These are phyloP conservation scores for Kurtzmaniella quercitrusa DNA, from an alignment of 1,139 yeast species.

Conservation along the genomic window DNA sequence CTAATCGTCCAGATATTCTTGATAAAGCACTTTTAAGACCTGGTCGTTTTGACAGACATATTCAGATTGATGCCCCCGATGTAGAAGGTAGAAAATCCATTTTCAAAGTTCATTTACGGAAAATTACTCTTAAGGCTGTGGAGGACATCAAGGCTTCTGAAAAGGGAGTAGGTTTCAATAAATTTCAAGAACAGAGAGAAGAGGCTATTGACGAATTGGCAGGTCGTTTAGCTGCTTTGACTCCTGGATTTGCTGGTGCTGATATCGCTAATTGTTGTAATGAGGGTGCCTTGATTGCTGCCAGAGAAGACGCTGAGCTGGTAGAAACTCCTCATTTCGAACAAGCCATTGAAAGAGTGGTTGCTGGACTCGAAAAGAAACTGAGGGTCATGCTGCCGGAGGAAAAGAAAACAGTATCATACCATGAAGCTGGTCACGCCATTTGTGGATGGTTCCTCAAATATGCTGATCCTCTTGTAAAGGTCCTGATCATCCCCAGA, in stretches of 20 bases:
- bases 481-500: slow-evolving; percentile 78
- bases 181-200: slow-evolving; percentile 44
- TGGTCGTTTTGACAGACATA: slow-evolving; percentile 79
- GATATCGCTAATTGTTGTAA: slow-evolving; percentile 82
- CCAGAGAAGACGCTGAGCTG: slow-evolving; percentile 54
- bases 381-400: slow-evolving; percentile 63
- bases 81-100: slow-evolving; percentile 75
- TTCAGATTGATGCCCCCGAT: slow-evolving; percentile 70
- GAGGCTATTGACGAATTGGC: slow-evolving; percentile 56
- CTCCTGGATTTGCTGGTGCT: slow-evolving; percentile 86
- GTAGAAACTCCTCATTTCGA: slow-evolving; percentile 67
- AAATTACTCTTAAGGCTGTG: slow-evolving; percentile 41
- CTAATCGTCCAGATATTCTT: slow-evolving; percentile 74
- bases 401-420: slow-evolving; percentile 73
- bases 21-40: slow-evolving; percentile 79
- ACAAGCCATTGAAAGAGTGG: slow-evolving; percentile 76
- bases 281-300: slow-evolving; percentile 81
- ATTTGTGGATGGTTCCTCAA: slow-evolving; percentile 74
- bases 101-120: slow-evolving; percentile 63
- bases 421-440: slow-evolving; percentile 84
- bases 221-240: slow-evolving; percentile 71
- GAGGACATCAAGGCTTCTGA: slow-evolving; percentile 39
- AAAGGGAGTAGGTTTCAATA: slow-evolving; percentile 40
- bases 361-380: slow-evolving; percentile 77
- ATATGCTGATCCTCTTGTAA: slow-evolving; percentile 71